Percentiles rank a stretch among this genome's conserved stretches.
These are phyloP conservation scores for Tylopilus plumbeoviolaceoides DNA, from an alignment of 768 basidiomycete species.

Conservation along the genomic window DNA sequence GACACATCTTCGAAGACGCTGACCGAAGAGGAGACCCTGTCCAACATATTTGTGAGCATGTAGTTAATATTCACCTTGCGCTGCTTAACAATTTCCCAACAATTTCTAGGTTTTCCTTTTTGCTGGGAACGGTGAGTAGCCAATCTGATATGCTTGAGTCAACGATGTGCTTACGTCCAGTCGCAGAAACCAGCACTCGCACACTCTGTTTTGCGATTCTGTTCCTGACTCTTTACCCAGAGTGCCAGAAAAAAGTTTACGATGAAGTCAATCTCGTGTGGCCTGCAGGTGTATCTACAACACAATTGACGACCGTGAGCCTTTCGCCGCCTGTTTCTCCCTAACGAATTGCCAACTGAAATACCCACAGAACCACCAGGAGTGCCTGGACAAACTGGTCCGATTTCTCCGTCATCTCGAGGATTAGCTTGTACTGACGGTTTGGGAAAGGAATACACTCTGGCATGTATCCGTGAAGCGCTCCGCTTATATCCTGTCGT, in stretches of 20 bases:
- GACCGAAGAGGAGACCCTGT: conserved; percentile 44
- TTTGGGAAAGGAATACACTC: conserved; percentile 36
- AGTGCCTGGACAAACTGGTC: conserved; percentile 37
- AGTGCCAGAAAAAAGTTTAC: conserved; percentile 43
- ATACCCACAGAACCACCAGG: conserved; percentile 36
- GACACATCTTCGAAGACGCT: conserved; percentile 30
- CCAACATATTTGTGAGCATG: conserved; percentile 43
- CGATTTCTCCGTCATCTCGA: not conserved
- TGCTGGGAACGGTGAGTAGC: conserved; percentile 42
- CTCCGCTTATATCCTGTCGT: conserved; percentile 41
- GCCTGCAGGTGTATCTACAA: conserved; percentile 33
- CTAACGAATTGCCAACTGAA: not conserved
- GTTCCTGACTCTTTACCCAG: conserved; percentile 48
- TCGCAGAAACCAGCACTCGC: conserved; percentile 46
- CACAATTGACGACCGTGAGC: conserved; percentile 31
- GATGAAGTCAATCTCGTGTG: conserved; percentile 39
- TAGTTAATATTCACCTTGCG: not conserved
- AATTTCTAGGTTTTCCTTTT: conserved; percentile 39
- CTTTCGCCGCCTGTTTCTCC: not conserved
- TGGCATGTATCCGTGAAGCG: conserved; percentile 43
- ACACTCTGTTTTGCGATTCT: conserved; percentile 40
- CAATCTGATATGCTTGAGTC: not conserved
- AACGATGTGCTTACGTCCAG: not conserved
- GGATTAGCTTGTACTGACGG: not conserved
- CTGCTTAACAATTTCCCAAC: not conserved